Percentiles rank a stretch among this genome's conserved stretches.
Evolutionary conservation across 2,329 filamentous ascomycete species (phyloP).

Genomic region (Penicillium palitans): DNA sequence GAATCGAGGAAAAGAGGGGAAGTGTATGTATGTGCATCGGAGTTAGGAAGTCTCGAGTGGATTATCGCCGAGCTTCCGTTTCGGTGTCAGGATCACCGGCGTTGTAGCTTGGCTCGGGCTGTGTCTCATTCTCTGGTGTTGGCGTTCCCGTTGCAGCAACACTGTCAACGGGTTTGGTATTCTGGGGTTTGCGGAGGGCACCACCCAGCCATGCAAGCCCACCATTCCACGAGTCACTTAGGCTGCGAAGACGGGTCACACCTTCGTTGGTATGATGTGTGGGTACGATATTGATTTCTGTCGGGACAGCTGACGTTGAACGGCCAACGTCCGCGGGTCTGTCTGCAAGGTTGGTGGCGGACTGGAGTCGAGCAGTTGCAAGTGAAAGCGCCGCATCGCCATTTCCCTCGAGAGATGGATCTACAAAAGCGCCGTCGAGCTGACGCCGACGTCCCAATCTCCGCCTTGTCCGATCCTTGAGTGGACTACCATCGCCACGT

Average conservation of each 20-base stretch:
- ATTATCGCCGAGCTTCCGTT: slow-evolving; percentile 13
- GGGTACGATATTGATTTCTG: slow-evolving; percentile 13
- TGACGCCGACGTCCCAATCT: slow-evolving; percentile 32
- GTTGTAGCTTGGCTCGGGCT: not conserved
- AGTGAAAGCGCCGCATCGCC: slow-evolving; percentile 22
- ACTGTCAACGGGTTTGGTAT: slow-evolving; percentile 5
- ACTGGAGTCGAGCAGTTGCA: slow-evolving; percentile 30
- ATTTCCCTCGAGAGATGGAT: slow-evolving; percentile 22
- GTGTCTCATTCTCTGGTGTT: slow-evolving; percentile 13
- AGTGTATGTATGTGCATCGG: slow-evolving; percentile 13
- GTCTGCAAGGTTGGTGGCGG: slow-evolving; percentile 24
- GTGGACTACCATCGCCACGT: slow-evolving; percentile 52
- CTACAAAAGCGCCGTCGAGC: slow-evolving; percentile 28
- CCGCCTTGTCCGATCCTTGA: slow-evolving; percentile 33
- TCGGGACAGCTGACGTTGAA: slow-evolving; percentile 26
- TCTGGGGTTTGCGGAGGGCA: slow-evolving; percentile 26
- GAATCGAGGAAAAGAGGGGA: not conserved
- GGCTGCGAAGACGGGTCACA: slow-evolving; percentile 34
- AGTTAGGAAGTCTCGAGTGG: not conserved
- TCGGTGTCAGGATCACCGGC: not conserved
- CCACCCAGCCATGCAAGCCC: slow-evolving; percentile 40
- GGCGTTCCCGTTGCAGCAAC: slow-evolving; percentile 15
- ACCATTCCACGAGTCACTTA: slow-evolving; percentile 42
- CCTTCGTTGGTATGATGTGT: slow-evolving; percentile 19
- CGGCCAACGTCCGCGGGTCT: slow-evolving; percentile 23